These are phyloP conservation scores for Blumeria graminis DNA, from an alignment of 2,329 filamentous ascomycete genomes.

Conservation along the genomic window DNA sequence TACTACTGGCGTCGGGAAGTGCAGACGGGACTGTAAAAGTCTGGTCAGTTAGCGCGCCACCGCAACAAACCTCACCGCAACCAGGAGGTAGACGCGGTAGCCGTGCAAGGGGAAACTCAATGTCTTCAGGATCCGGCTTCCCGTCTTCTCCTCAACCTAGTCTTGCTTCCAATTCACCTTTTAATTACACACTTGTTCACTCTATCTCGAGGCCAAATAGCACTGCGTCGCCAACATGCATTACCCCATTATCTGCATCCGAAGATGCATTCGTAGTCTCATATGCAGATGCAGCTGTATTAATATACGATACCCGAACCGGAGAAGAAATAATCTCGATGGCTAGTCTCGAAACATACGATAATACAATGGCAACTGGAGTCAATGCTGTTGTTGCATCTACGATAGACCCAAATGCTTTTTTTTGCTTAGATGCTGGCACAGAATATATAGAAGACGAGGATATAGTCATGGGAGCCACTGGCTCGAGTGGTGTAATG, in stretches of 20 bases:
- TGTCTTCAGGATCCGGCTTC: constrained; percentile 83
- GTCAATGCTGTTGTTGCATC: constrained; percentile 85
- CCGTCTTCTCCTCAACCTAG: constrained; percentile 76
- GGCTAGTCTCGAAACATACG: constrained; percentile 84
- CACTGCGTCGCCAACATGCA: constrained; percentile 64
- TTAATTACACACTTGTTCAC: constrained; percentile 71
- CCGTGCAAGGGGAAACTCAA: constrained; percentile 69
- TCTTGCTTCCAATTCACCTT: constrained; percentile 61
- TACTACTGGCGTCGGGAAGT: constrained; percentile 73
- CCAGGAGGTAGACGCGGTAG: constrained; percentile 45
- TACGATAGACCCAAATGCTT: constrained; percentile 51
- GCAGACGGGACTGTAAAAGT: constrained; percentile 81
- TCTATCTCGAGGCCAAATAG: constrained; percentile 50
- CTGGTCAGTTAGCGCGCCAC: constrained; percentile 83
- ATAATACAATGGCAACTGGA: constrained; percentile 57
- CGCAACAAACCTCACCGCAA: constrained; percentile 61
- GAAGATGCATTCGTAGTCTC: constrained; percentile 85
- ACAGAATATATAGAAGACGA: constrained; percentile 43
- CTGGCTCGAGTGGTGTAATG: constrained; percentile 51
- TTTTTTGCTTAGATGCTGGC: constrained; percentile 33
- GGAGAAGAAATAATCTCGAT: constrained; percentile 74
- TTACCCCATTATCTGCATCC: constrained; percentile 59
- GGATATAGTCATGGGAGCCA: constrained; percentile 58
- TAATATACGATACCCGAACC: constrained; percentile 78
- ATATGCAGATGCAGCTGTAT: constrained; percentile 69